Conservation (phyloP, 371 early-diverging fungal species). For the Mortierella sp. region DNA sequence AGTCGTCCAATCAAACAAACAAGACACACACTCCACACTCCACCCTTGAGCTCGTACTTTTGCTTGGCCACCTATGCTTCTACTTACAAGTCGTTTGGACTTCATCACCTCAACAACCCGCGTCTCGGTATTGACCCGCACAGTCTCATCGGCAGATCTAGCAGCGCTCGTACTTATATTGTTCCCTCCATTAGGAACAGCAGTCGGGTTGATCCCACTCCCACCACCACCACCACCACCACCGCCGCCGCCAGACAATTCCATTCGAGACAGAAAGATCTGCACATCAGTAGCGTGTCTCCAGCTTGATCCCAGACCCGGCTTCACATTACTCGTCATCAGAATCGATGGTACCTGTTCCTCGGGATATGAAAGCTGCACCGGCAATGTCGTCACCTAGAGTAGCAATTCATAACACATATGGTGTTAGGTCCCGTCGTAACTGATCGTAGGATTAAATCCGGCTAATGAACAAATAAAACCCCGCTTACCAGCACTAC, state of each 20-base stretch:
- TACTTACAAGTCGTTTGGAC: constrained; percentile 37
- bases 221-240: background rate
- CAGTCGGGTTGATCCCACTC: background rate
- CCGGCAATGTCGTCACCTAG: constrained; percentile 37
- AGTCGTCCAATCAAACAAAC: background rate
- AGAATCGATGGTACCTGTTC: constrained; percentile 51
- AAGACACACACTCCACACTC: background rate
- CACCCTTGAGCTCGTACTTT: no score
- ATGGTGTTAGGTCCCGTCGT: background rate
- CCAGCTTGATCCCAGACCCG: constrained; percentile 42
- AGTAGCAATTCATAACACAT: background rate
- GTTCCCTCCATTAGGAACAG: constrained; percentile 14
- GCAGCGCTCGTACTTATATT: background rate
- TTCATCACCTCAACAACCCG: constrained; percentile 38
- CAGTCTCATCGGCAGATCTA: background rate
- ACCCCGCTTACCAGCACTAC: constrained; percentile 28
- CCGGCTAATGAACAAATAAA: background rate
- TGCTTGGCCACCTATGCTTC: no score
- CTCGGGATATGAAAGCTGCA: constrained; percentile 26
- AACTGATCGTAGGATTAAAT: background rate
- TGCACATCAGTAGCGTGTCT: constrained; percentile 43
- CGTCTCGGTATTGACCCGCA: background rate
- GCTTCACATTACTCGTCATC: constrained; percentile 25
- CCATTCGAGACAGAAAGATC: constrained; percentile 27
- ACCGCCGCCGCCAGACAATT: background rate